A percentile compares a stretch with the other conserved stretches of the same genome.
phyloP scores from a whole-genome alignment of 2,329 filamentous ascomycete species.

The Beauveria bassiana region DNA sequence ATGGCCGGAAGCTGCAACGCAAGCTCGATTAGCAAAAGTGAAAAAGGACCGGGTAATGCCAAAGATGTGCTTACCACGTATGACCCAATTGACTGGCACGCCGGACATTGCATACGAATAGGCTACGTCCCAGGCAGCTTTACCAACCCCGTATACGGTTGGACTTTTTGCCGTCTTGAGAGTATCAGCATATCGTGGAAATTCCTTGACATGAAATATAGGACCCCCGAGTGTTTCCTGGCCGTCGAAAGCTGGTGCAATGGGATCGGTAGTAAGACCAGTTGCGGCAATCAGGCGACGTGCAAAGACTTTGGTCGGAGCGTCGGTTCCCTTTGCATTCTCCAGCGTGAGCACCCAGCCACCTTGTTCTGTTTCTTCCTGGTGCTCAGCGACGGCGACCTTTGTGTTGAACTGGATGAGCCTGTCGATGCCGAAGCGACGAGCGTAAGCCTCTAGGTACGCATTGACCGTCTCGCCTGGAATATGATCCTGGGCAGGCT shows the following conservation, averaged over 20 bases:
- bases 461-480: slow-evolving; percentile 37
- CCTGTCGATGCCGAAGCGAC: slow-evolving; percentile 32
- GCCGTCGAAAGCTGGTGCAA: slow-evolving; percentile 38
- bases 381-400: slow-evolving; percentile 36
- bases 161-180: slow-evolving; percentile 34
- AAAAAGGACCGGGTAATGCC: background rate
- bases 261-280: slow-evolving; percentile 43
- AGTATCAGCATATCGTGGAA: slow-evolving; percentile 32
- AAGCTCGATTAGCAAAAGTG: background rate
- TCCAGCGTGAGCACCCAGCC: slow-evolving; percentile 35
- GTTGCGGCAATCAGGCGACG: slow-evolving; percentile 47
- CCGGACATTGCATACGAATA: slow-evolving; percentile 52
- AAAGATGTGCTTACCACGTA: slow-evolving; percentile 35
- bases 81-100: slow-evolving; percentile 51
- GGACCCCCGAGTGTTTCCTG: slow-evolving; percentile 36
- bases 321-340: slow-evolving; percentile 10
- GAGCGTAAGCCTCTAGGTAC: slow-evolving; percentile 39
- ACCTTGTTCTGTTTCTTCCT: slow-evolving; percentile 19
- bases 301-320: slow-evolving; percentile 25
- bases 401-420: slow-evolving; percentile 33
- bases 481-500: slow-evolving; percentile 37
- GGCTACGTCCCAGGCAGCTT: slow-evolving; percentile 58
- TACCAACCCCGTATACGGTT: slow-evolving; percentile 54
- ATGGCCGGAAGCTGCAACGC: slow-evolving; percentile 36
- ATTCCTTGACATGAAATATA: slow-evolving; percentile 43